Percentiles rank a stretch among this genome's conserved stretches.
phyloP scores from a whole-genome alignment of 805 yeast genomes.

The Hanseniaspora pseudoguilliermondii region DNA sequence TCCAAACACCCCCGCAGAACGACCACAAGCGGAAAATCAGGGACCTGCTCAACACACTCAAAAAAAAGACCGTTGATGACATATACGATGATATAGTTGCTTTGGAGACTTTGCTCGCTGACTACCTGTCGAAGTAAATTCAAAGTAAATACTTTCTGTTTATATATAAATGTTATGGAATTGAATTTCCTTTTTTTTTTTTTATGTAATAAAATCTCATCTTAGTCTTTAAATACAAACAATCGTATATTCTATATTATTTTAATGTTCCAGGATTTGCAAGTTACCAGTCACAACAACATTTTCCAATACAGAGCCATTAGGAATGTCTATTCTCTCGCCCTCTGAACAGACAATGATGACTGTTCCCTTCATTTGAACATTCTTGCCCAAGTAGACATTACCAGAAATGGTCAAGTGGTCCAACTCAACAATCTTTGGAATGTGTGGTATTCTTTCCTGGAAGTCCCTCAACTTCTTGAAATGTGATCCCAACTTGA shows the following conservation, averaged over 20 bases:
- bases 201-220: neutral
- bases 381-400: constrained; percentile 78
- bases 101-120: neutral
- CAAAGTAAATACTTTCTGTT: too few relatives aligned
- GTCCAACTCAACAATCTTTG: constrained; percentile 89
- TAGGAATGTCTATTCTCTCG: constrained; percentile 91
- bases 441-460: constrained; percentile 84
- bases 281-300: constrained; percentile 95
- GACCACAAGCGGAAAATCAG: neutral
- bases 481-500: constrained; percentile 92
- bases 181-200: too few relatives aligned
- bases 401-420: constrained; percentile 97
- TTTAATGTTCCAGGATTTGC: constrained; percentile 79
- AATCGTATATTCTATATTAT: neutral
- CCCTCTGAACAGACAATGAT: constrained; percentile 96
- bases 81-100: neutral
- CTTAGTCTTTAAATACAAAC: neutral
- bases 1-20: neutral
- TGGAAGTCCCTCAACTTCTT: constrained; percentile 90
- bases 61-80: neutral
- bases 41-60: neutral
- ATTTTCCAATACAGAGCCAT: constrained; percentile 87
- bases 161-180: neutral
- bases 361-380: constrained; percentile 90
- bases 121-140: constrained; percentile 34